Percentiles rank a stretch among this genome's conserved stretches.
These are phyloP conservation scores for Nepenthes gracilis DNA, from an alignment of 148 eudicot species.

Conservation along the genomic window DNA sequence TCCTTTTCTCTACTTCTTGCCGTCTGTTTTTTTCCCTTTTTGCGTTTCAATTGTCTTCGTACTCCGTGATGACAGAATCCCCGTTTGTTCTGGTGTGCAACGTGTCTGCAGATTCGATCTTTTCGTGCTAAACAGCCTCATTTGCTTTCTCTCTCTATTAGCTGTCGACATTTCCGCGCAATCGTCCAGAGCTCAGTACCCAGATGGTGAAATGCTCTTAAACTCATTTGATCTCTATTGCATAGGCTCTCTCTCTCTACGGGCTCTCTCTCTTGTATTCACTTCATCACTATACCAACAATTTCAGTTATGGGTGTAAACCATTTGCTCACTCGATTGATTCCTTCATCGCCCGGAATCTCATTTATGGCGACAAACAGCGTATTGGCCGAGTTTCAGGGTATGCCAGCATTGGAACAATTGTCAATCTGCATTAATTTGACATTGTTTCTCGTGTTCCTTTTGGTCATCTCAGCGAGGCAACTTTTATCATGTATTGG, in stretches of 20 bases:
- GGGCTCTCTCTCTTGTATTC: conserved; percentile 5
- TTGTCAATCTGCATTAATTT: conserved; percentile 56
- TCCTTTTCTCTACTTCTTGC: conserved; percentile 2
- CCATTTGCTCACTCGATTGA: conserved; percentile 18
- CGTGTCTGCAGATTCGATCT: conserved; percentile 32
- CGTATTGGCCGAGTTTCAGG: conserved; percentile 21
- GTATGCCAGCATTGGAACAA: conserved; percentile 47
- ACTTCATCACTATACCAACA: conserved; percentile 8
- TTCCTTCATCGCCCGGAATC: conserved; percentile 8
- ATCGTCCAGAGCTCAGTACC: conserved; percentile 12
- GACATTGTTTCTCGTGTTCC: conserved; percentile 48
- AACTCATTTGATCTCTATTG: conserved; percentile 18
- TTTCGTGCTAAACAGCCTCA: not conserved
- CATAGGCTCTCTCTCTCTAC: not conserved
- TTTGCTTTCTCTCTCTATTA: conserved; percentile 15
- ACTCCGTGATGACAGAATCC: conserved; percentile 15
- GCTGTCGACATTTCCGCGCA: conserved; percentile 25
- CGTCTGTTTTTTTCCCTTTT: conserved; percentile 8
- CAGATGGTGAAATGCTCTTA: conserved; percentile 63
- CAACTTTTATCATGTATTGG: conserved; percentile 49
- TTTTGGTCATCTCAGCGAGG: conserved; percentile 55
- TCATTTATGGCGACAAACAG: conserved; percentile 10
- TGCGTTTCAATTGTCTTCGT: conserved; percentile 5
- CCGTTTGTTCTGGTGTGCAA: conserved; percentile 42
- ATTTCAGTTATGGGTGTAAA: conserved; percentile 20